Base-by-base conservation (phyloP, 1,284 basidiomycete genomes). In the Moesziomyces antarcticus region DNA sequence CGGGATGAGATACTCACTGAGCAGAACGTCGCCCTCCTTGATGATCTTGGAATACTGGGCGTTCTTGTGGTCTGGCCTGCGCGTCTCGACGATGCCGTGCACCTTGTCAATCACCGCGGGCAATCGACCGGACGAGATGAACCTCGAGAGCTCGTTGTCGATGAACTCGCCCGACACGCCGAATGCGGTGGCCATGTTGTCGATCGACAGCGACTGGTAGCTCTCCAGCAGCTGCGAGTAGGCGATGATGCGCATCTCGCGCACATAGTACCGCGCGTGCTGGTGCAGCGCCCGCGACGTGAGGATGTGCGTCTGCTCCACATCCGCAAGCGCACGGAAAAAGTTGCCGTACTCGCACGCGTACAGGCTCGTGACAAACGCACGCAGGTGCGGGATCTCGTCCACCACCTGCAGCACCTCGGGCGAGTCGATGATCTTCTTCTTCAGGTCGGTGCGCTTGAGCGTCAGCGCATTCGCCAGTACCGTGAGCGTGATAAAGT, bases 191-290 rank as follows among this genome's bases (percentile, higher is more conserved):
- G 90, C 89, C 79, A 99, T 89, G 74, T 91, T 92, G 69, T 95
- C 91, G 42, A 99, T 86, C 1, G 95, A 97, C 41, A 99, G 88
- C 68, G 91, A 93, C 50, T 92, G 89, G 85, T 99, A 99, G 18
- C 90, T 91, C 85, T 98, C 94, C 18, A 99, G 87, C 3, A 98
- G 88, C 83, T 98, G 96, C 37, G 89, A 87, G 86, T 98, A 99
- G 3, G 95, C 94, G 47, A 93, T 90, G 79, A 99, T 95, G 45
- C 96, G 91, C 92, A 98, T 95, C 85, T 98, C 97, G 52, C 95
- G 91, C 21, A 96, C 89, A 84, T 97, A 98, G 87, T 88, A 97
- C 4, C 93, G 89, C 1, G 93, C 89, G 82, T 99, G 97, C 0
- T 91, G 91, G 7, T 91, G 88, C 46, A 98, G 89, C 47, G 94